These are phyloP conservation scores for Perilla frutescens DNA, from an alignment of 257 asterid species.

Conservation along the genomic window DNA sequence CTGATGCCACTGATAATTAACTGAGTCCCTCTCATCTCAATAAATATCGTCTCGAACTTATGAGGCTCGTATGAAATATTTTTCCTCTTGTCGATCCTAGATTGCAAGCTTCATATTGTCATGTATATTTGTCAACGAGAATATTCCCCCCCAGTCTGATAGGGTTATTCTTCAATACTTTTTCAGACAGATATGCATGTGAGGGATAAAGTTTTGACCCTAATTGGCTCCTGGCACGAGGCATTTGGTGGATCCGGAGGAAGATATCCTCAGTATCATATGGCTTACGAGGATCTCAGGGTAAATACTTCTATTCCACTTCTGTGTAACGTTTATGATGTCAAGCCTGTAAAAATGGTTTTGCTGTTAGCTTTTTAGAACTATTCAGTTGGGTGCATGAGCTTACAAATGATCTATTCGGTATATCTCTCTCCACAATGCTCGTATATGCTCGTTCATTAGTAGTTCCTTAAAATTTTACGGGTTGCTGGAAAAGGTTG, in stretches of 20 bases:
- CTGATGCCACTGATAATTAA: not conserved
- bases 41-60: not conserved
- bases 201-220: constrained; percentile 71
- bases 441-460: not conserved
- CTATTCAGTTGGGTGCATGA: not conserved
- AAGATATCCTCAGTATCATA: constrained; percentile 80
- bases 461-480: not conserved
- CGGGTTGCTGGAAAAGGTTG: not conserved
- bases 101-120: not conserved
- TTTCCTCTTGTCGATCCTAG: not conserved
- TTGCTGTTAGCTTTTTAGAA: not conserved
- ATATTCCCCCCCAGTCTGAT: constrained; percentile 27
- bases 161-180: constrained; percentile 23
- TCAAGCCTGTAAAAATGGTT: not conserved
- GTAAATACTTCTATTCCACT: constrained; percentile 46
- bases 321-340: not conserved
- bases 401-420: not conserved
- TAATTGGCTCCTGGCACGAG: constrained; percentile 88
- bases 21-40: not conserved
- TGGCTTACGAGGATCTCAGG: constrained; percentile 91
- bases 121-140: constrained; percentile 6
- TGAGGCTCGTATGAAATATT: not conserved
- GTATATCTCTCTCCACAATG: not conserved
- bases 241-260: constrained; percentile 95
- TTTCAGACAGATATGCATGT: constrained; percentile 87